phyloP scores from a whole-genome alignment of 2,329 filamentous ascomycete species.

The Chaetomiaceae sp. region DNA sequence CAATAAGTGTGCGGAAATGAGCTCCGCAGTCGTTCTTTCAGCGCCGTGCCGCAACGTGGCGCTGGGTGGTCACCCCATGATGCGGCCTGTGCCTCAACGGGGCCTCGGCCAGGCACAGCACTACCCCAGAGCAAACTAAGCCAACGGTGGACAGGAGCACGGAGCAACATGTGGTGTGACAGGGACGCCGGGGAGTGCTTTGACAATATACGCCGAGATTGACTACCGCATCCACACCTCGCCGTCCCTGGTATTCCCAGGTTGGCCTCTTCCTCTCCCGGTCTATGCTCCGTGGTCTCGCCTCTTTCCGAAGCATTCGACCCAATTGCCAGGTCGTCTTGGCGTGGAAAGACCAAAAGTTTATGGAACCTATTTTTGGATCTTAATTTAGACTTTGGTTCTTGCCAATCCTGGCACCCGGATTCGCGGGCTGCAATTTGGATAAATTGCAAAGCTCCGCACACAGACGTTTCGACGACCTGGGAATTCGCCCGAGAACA shows the following conservation, averaged over 20 bases:
- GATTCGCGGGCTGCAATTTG: slow-evolving; percentile 27
- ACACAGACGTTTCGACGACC: slow-evolving; percentile 16
- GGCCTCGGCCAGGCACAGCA: slow-evolving; percentile 4
- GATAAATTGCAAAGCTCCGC: slow-evolving; percentile 28
- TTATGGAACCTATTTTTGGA: slow-evolving; percentile 25
- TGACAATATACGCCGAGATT: slow-evolving; percentile 19
- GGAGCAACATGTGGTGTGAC: slow-evolving; percentile 12
- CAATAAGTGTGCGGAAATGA: slow-evolving; percentile 22
- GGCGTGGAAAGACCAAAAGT: slow-evolving; percentile 1
- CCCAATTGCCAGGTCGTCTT: slow-evolving; percentile 6
- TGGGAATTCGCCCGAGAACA: slow-evolving; percentile 7
- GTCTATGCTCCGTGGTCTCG: slow-evolving; percentile 13
- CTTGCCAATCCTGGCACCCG: slow-evolving; percentile 27
- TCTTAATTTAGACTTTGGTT: slow-evolving; percentile 19
- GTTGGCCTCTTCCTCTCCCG: slow-evolving; percentile 9
- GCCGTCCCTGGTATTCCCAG: not conserved
- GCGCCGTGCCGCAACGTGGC: not conserved
- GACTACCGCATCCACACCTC: slow-evolving; percentile 4
- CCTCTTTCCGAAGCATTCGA: not conserved
- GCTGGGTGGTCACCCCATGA: not conserved
- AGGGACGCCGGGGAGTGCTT: slow-evolving; percentile 1
- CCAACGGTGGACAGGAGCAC: not conserved
- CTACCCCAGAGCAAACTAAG: not conserved
- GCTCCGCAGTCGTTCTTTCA: slow-evolving; percentile 11
- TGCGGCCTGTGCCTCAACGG: not conserved